phyloP scores from a whole-genome alignment of 306 rosid genomes.

The Glycine latifolia region DNA sequence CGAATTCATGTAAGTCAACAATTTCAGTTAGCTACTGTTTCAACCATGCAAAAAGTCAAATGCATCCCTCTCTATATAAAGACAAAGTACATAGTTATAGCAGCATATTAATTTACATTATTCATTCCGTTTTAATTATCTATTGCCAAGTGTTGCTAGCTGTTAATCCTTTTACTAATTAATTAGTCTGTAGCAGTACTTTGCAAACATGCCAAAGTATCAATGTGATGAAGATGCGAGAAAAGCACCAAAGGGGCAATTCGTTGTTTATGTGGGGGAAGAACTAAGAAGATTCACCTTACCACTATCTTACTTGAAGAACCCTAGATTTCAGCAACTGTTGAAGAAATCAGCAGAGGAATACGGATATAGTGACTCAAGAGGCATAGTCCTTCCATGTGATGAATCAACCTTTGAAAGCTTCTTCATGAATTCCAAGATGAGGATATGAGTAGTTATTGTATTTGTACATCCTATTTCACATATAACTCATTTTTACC shows the following conservation, averaged over 20 bases:
- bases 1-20: slow-evolving; percentile 15
- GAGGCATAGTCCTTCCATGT: slow-evolving; percentile 55
- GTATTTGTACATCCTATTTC: no score
- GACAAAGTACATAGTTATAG: not conserved
- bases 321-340: slow-evolving; percentile 43
- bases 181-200: not conserved
- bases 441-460: not conserved
- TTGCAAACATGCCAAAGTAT: slow-evolving; percentile 27
- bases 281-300: slow-evolving; percentile 48
- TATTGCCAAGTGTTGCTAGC: not conserved
- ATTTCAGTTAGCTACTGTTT: slow-evolving; percentile 30
- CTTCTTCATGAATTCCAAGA: not conserved
- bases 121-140: no score
- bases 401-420: slow-evolving; percentile 50
- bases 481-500: no score
- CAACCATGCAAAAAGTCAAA: not conserved
- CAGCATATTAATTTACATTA: not conserved
- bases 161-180: not conserved
- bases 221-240: slow-evolving; percentile 2
- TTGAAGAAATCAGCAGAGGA: slow-evolving; percentile 56
- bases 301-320: slow-evolving; percentile 52
- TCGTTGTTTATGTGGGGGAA: slow-evolving; percentile 58
- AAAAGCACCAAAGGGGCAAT: slow-evolving; percentile 57
- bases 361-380: slow-evolving; percentile 35
- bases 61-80: not conserved